Conservation (phyloP, 1,284 basidiomycete species). For the Cutaneotrichosporon mucoides region DNA sequence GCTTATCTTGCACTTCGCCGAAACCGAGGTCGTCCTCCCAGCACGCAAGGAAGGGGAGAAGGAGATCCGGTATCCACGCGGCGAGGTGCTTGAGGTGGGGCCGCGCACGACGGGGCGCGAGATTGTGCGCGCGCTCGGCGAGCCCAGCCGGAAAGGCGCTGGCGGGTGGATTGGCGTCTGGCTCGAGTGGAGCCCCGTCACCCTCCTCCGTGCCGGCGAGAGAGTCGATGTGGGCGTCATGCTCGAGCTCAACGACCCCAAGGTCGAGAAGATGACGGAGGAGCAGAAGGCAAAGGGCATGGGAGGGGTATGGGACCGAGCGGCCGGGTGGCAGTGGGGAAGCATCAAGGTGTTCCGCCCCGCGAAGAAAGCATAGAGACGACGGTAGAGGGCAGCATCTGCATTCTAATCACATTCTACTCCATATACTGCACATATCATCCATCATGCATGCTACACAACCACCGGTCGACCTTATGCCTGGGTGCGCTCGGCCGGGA, state of each 20-base stretch:
- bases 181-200: conserved; percentile 77
- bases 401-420: neutral
- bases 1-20: conserved; percentile 57
- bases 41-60: conserved; percentile 20
- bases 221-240: conserved; percentile 32
- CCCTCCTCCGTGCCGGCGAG: neutral
- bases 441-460: conserved; percentile 15
- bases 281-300: conserved; percentile 31
- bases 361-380: neutral
- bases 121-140: conserved; percentile 67
- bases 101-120: conserved; percentile 64
- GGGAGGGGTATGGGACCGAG: conserved; percentile 46
- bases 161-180: conserved; percentile 85
- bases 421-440: conserved; percentile 4
- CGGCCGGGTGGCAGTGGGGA: conserved; percentile 42
- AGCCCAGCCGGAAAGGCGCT: conserved; percentile 80
- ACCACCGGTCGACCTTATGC: neutral
- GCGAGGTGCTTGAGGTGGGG: conserved; percentile 53
- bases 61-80: conserved; percentile 25
- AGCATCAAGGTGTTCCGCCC: conserved; percentile 39
- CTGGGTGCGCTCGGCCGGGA: conserved; percentile 24
- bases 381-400: neutral
- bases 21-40: conserved; percentile 48
- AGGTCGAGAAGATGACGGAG: conserved; percentile 19
- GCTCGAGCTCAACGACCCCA: conserved; percentile 40